Evolutionary conservation across 202 grass and related monocot species (phyloP).

Genomic region (Panicum virgatum): DNA sequence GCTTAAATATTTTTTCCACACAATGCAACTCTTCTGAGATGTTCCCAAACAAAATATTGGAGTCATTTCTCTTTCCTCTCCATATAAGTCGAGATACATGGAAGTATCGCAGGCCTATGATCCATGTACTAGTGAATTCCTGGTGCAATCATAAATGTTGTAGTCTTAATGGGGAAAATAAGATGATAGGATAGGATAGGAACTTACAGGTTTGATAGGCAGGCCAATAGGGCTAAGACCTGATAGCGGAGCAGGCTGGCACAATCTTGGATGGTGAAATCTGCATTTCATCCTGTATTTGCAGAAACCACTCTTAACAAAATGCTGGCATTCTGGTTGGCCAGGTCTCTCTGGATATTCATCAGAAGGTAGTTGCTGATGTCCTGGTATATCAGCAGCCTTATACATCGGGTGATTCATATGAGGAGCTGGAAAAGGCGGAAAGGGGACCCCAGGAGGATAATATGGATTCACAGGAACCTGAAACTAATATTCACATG

Average conservation of each 20-base stretch:
- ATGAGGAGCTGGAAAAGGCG: conserved; percentile 52
- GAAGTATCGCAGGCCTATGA: not conserved
- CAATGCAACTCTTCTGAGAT: not conserved
- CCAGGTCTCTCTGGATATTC: conserved; percentile 82
- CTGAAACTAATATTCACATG: conserved; percentile 45
- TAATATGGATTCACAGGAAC: conserved; percentile 67
- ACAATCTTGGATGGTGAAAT: conserved; percentile 73
- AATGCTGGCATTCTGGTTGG: conserved; percentile 81
- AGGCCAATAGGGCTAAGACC: conserved; percentile 67
- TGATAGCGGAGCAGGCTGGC: conserved; percentile 17
- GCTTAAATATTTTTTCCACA: not conserved
- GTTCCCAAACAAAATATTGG: not conserved
- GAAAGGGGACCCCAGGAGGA: conserved; percentile 47
- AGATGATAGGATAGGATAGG: conserved; percentile 4
- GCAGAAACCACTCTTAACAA: conserved; percentile 76
- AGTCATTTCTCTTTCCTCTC: not conserved
- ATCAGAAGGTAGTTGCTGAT: conserved; percentile 50
- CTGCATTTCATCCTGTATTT: conserved; percentile 75
- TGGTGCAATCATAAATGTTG: not conserved
- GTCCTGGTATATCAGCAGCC: conserved; percentile 40
- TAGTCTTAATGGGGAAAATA: not conserved
- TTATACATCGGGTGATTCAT: conserved; percentile 54
- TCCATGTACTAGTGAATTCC: not conserved
- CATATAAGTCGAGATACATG: not conserved
- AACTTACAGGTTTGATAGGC: conserved; percentile 85